Evolutionary conservation across 768 basidiomycete genomes (phyloP).

Genomic region (Panaeolus cyanescens): DNA sequence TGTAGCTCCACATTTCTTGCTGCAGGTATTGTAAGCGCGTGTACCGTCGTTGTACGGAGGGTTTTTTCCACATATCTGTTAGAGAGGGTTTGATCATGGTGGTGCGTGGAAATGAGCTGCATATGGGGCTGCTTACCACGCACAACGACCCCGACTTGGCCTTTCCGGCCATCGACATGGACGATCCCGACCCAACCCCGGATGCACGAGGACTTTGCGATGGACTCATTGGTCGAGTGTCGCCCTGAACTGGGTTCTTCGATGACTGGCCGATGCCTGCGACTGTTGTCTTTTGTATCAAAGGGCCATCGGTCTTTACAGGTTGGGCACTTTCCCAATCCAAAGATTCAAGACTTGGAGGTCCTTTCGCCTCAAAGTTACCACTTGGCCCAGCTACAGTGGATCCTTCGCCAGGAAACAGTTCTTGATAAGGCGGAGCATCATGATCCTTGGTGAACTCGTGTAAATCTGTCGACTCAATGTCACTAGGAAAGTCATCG

Average conservation of each 20-base stretch:
- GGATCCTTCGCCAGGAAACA: background rate
- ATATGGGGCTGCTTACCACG: background rate
- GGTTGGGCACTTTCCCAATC: slow-evolving; percentile 1
- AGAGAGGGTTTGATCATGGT: background rate
- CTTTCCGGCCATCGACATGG: background rate
- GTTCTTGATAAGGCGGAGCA: background rate
- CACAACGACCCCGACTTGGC: background rate
- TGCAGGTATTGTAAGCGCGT: background rate
- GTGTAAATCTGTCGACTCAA: background rate
- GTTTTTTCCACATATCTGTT: background rate
- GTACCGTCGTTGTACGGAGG: background rate
- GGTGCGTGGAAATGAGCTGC: background rate
- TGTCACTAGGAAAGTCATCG: background rate
- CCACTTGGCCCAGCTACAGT: background rate
- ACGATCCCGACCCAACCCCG: background rate
- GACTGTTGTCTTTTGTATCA: background rate
- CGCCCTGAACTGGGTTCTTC: background rate
- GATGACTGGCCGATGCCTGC: background rate
- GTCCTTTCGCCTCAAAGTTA: background rate
- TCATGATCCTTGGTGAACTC: background rate
- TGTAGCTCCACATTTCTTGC: background rate
- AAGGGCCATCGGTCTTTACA: background rate
- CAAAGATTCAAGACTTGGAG: background rate
- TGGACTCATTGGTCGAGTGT: background rate
- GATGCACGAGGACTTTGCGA: background rate